A percentile compares a stretch with the other conserved stretches of the same genome.
phyloP scores from a whole-genome alignment of 2,329 filamentous ascomycete genomes.

The Sclerotinia trifoliorum region DNA sequence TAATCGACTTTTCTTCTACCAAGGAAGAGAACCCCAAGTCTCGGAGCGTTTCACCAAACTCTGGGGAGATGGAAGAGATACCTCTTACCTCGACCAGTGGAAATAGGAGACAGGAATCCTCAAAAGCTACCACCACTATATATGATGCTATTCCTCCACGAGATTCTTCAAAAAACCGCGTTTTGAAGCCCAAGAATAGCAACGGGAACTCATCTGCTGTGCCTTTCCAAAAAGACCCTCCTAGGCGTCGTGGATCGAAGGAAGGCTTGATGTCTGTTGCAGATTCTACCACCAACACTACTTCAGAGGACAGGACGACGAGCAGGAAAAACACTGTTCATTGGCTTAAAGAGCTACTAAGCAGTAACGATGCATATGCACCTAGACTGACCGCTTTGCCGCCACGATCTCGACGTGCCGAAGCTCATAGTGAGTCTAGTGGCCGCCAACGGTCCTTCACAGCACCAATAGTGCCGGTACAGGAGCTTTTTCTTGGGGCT shows the following conservation, averaged over 20 bases:
- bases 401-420: constrained; percentile 28
- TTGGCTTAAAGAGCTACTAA: constrained; percentile 36
- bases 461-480: constrained; percentile 23
- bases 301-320: constrained; percentile 24
- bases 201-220: constrained; percentile 24
- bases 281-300: constrained; percentile 16
- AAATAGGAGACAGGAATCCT: constrained; percentile 24
- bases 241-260: constrained; percentile 4
- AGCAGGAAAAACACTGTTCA: constrained; percentile 32
- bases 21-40: background rate
- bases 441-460: constrained; percentile 24
- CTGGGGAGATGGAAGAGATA: constrained; percentile 20
- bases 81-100: constrained; percentile 18
- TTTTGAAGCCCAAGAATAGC: constrained; percentile 18
- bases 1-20: constrained; percentile 1
- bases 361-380: constrained; percentile 33
- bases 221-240: constrained; percentile 11
- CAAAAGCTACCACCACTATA: constrained; percentile 13
- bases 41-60: background rate
- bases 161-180: constrained; percentile 30
- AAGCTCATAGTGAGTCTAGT: constrained; percentile 17
- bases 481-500: constrained; percentile 27
- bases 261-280: constrained; percentile 7
- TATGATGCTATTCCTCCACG: constrained; percentile 18
- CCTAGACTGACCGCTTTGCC: constrained; percentile 36